Conservation (phyloP, 768 basidiomycete genomes). For the Hypholoma fasciculare region DNA sequence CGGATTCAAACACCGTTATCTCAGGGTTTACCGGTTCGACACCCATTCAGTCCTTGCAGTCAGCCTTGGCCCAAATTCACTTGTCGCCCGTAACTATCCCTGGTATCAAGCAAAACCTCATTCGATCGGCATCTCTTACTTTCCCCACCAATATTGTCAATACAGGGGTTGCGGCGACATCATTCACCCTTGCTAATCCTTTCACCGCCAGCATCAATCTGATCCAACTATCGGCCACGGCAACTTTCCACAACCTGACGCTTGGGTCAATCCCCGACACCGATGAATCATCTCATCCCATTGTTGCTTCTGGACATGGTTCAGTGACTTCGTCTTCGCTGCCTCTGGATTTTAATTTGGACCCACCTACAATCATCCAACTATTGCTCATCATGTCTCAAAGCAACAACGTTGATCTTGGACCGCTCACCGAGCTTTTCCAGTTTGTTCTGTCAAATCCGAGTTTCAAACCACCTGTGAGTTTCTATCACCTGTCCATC, state of each 20-base stretch:
- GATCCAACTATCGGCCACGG: conserved; percentile 51
- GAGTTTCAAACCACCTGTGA: conserved; percentile 49
- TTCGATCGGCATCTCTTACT: conserved; percentile 51
- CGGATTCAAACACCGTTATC: conserved; percentile 55
- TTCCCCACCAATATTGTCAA: conserved; percentile 64
- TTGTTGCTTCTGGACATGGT: conserved; percentile 59
- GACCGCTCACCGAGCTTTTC: conserved; percentile 56
- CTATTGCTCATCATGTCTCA: conserved; percentile 51
- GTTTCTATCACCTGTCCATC: conserved; percentile 11
- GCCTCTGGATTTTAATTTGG: conserved; percentile 63
- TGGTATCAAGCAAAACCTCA: conserved; percentile 60
- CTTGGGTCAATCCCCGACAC: conserved; percentile 60
- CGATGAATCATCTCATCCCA: conserved; percentile 55
- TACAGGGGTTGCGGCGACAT: conserved; percentile 58
- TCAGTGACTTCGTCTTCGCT: conserved; percentile 56
- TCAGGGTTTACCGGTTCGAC: conserved; percentile 57
- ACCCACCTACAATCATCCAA: conserved; percentile 61
- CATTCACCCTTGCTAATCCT: conserved; percentile 63
- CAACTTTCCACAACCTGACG: conserved; percentile 52
- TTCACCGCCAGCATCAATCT: conserved; percentile 75
- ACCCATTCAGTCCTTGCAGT: conserved; percentile 57
- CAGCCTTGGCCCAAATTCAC: conserved; percentile 59
- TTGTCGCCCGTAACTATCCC: conserved; percentile 66
- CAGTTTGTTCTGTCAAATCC: conserved; percentile 53
- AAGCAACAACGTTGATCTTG: conserved; percentile 59